Conservation (phyloP, 1,284 basidiomycete species). For the Gomphus sp. region DNA sequence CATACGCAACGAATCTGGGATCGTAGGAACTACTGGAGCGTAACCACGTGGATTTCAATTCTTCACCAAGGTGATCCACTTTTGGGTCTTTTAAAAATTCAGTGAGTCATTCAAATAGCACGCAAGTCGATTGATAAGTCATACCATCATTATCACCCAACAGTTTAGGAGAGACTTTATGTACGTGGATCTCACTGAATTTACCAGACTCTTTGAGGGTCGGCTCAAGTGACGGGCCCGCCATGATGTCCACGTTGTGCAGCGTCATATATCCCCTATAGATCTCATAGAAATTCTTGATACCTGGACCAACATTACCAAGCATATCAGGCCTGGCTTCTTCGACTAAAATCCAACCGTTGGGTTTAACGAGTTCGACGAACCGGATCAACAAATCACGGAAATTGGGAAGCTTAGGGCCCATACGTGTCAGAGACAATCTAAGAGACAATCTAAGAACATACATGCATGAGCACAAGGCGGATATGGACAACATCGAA, state of each 20-base stretch:
- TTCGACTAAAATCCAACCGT: no score
- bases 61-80: neutral
- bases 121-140: neutral
- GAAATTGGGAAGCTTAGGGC: slow-evolving; percentile 13
- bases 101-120: neutral
- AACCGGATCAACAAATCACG: slow-evolving; percentile 10
- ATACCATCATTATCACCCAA: neutral
- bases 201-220: neutral
- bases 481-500: slow-evolving; percentile 20
- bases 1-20: neutral
- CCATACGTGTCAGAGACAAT: neutral
- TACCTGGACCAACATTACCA: neutral
- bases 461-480: slow-evolving; percentile 18
- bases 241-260: neutral
- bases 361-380: slow-evolving; percentile 15
- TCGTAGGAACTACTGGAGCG: no score
- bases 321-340: neutral
- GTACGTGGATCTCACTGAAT: neutral
- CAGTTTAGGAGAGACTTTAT: neutral
- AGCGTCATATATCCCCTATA: neutral
- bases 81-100: neutral
- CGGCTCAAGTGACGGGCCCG: neutral
- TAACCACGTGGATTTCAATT: no score
- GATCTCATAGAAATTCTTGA: neutral
- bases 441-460: neutral